Base-by-base conservation (phyloP, 305 asterid species). In the Fraxinus albicans region DNA sequence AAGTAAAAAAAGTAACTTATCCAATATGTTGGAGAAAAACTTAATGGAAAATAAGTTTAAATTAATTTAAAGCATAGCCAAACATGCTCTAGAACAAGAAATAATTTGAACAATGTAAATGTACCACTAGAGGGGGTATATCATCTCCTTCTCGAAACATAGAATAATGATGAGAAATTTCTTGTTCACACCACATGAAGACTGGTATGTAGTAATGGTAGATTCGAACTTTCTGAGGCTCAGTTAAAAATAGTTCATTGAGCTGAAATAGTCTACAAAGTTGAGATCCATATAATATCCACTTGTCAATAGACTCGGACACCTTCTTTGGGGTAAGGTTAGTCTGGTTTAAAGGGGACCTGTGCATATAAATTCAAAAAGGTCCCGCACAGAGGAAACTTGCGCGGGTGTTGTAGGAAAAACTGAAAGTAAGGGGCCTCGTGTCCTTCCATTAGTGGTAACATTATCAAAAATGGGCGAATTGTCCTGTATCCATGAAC, bases 121-220 rank as follows among this genome's bases (percentile, higher is more conserved):
- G 47, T 92, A 94, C 99, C 98, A 95, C 96, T 86, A 95, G 86
- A 65, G 99, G 98, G 77, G 98, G 96, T 85, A 93, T 77, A 35
- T 91, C 96, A 78, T 92, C 97, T 87, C 84, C 90, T 27, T 90
- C 97, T 80, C 88, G 86, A 90, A 89, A 92, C 84, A 81, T 81
- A 70, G 96, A 88, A 79, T 50, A 60, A 83, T 97, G 99, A 42
- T 80, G 84, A 17, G 93, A 85, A 50, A 97, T 93, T 91, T 97
- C 95, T 78, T 88, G 87, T 81, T 94, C 97, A 82, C 99, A 97
- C 97, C 99, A 97, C 83, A 94, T 63, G 90, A 91, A 97, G 73
- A 97, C 98, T 5, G 98, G 99, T 83, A 97, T 89, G 84, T 97
- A 97, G 88, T 97, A 95, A 91, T 97, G 99, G 89, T 81, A 97